phyloP scores from a whole-genome alignment of 2,329 filamentous ascomycete genomes.

The Dactylellina drechsleri region DNA sequence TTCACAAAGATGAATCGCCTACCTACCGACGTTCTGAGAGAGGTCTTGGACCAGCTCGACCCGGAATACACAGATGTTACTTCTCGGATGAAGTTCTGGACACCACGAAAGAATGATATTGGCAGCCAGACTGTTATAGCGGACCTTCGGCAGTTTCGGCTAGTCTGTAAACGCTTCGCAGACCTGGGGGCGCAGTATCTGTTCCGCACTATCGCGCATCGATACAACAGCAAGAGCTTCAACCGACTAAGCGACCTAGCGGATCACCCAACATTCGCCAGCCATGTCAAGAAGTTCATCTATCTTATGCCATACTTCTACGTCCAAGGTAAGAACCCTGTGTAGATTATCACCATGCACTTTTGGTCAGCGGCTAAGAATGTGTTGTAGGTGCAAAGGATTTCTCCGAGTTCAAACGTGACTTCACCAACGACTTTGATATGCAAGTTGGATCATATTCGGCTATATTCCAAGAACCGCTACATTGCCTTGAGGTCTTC shows the following conservation, averaged over 20 bases:
- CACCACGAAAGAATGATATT: slow-evolving; percentile 67
- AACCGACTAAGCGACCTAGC: slow-evolving; percentile 66
- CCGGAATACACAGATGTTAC: slow-evolving; percentile 64
- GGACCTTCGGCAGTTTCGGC: slow-evolving; percentile 65
- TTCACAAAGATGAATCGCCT: slow-evolving; percentile 58
- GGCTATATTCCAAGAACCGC: slow-evolving; percentile 61
- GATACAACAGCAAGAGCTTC: slow-evolving; percentile 67
- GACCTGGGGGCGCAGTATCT: slow-evolving; percentile 66
- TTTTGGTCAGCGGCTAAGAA: slow-evolving; percentile 63
- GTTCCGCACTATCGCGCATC: slow-evolving; percentile 66
- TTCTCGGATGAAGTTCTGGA: slow-evolving; percentile 65
- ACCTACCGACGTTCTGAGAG: slow-evolving; percentile 66
- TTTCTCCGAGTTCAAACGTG: slow-evolving; percentile 54
- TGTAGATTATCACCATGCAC: slow-evolving; percentile 52
- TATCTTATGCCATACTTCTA: slow-evolving; percentile 72
- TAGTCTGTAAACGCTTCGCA: slow-evolving; percentile 66
- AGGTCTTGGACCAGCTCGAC: slow-evolving; percentile 66
- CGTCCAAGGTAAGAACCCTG: slow-evolving; percentile 64
- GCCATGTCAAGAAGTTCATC: slow-evolving; percentile 70
- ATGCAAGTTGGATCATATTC: slow-evolving; percentile 63
- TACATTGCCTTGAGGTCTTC: slow-evolving; percentile 59
- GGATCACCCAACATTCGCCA: slow-evolving; percentile 65
- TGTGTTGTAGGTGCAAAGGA: slow-evolving; percentile 61
- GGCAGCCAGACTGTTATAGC: slow-evolving; percentile 65
- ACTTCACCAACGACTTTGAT: slow-evolving; percentile 60